These are phyloP conservation scores for Aspergillus sp. DNA, from an alignment of 2,329 filamentous ascomycete species.

Conservation along the genomic window DNA sequence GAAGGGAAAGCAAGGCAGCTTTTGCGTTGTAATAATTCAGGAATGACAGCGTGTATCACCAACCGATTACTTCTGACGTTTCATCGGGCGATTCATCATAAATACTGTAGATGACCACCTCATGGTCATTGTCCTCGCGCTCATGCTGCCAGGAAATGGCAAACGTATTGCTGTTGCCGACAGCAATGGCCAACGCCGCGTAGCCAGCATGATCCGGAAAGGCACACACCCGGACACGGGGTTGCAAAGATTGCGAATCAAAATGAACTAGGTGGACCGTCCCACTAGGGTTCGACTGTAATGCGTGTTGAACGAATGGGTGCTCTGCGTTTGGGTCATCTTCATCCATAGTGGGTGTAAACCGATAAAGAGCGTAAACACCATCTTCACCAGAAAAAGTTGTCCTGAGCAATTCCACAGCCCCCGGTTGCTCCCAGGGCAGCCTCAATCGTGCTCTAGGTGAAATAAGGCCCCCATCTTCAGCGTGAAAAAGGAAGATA, in stretches of 20 bases:
- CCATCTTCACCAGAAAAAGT: conserved; percentile 14
- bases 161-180: conserved; percentile 17
- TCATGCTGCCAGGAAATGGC: conserved; percentile 32
- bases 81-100: conserved; percentile 5
- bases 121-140: conserved; percentile 12
- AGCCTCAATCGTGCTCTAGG: conserved; percentile 12
- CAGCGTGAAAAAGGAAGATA: conserved; percentile 20
- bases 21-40: no score
- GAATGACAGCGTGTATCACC: conserved; percentile 1
- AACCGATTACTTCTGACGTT: conserved; percentile 12
- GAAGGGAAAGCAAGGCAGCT: no score
- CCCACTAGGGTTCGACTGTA: conserved; percentile 13
- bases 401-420: conserved; percentile 26
- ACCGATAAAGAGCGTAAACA: conserved; percentile 27
- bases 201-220: conserved; percentile 23
- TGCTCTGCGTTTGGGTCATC: conserved; percentile 14
- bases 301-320: conserved; percentile 27
- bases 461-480: conserved; percentile 9
- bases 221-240: conserved; percentile 15
- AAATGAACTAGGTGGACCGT: conserved; percentile 24
- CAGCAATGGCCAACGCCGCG: conserved; percentile 23
- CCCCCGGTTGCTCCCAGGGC: conserved; percentile 18
- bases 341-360: conserved; percentile 17
- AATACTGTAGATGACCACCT: conserved; percentile 24
- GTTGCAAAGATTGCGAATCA: conserved; percentile 8